Conservation (phyloP, 805 yeast species). For the Starmerella vitae region DNA sequence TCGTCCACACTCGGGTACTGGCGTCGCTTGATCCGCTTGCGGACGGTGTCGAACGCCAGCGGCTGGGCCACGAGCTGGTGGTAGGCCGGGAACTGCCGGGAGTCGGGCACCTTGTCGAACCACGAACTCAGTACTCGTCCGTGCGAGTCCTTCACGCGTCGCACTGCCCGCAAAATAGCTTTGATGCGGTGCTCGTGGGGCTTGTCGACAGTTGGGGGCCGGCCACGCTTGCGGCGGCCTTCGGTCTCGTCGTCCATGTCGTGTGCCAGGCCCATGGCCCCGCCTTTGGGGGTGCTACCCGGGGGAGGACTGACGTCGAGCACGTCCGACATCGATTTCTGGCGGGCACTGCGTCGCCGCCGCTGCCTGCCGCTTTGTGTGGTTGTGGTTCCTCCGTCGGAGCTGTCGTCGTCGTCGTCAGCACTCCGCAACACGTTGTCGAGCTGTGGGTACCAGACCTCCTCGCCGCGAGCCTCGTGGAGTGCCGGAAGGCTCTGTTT, state of each 20-base stretch:
- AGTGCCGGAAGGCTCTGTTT: slow-evolving; percentile 38
- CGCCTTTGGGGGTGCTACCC: slow-evolving; percentile 2
- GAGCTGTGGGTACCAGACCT: slow-evolving; percentile 44
- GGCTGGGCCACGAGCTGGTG: slow-evolving; percentile 33
- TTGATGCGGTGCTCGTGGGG: slow-evolving; percentile 89
- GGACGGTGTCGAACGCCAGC: slow-evolving; percentile 36
- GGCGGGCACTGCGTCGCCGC: slow-evolving; percentile 21
- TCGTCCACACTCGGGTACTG: slow-evolving; percentile 62
- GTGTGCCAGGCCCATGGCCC: slow-evolving; percentile 21
- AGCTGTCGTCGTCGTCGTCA: slow-evolving; percentile 23
- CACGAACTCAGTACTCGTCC: slow-evolving; percentile 39
- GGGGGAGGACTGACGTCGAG: slow-evolving; percentile 9
- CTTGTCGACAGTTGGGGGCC: slow-evolving; percentile 83
- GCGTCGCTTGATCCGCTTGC: slow-evolving; percentile 73
- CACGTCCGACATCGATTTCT: slow-evolving; percentile 7
- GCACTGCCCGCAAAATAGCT: slow-evolving; percentile 65
- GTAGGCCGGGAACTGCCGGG: slow-evolving; percentile 40
- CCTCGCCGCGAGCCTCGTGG: slow-evolving; percentile 29
- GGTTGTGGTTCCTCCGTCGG: slow-evolving; percentile 23
- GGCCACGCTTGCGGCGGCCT: slow-evolving; percentile 55
- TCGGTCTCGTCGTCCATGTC: slow-evolving; percentile 28
- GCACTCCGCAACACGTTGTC: slow-evolving; percentile 49
- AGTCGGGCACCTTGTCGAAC: slow-evolving; percentile 76
- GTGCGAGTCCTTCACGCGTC: slow-evolving; percentile 49
- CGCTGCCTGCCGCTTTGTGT: slow-evolving; percentile 17